Evolutionary conservation across 1,139 yeast genomes (phyloP), one percentile per base, ranked within the genome.

Genomic region (Suhomyces choctaworum): DNA sequence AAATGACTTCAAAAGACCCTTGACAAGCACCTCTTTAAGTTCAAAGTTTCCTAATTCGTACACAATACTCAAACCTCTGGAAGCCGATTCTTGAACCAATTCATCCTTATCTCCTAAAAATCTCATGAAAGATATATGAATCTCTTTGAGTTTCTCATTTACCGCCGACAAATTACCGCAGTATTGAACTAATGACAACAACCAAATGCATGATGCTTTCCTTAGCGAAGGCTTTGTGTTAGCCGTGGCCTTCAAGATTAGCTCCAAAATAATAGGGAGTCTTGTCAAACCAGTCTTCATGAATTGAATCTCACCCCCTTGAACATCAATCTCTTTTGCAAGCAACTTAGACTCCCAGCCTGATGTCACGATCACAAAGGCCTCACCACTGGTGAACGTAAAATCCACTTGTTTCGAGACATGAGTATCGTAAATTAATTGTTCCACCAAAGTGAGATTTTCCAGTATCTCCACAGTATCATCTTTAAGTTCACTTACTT

Each of bases 51-150:
- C 95, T 48, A 79, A 60, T 46, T 90, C 96, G 52, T 86, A 90
- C 4, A 89, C 75, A 30, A 90, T 65, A 45, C 90, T 80, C 36
- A 92, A 67, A 2, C 97, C 98, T 48, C 95, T 70, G 0, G 96
- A 82, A 0, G 97, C 97, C 10, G 95, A 76, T 45, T 92, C 97
- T 54, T 90, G 97, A 14, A 90, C 70, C 17, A 89, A 64, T 28
- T 90, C 96, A 52, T 89, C 96, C 38, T 81, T 66, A 44, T 84
- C 94, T 1, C 86, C 80, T 39, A 89, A 66, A 50, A 84, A 85
- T 41, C 73, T 70, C 86, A 83, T 76, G 49, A 92, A 89, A 1
- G 85, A 64, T 7, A 74, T 54, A 54, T 92, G 97, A 26, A 89
- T 77, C 25, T 71, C 75, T 5, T 73, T 60, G 1, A 87, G 64